phyloP scores from a whole-genome alignment of 495 filamentous ascomycete genomes.

The Lophiostoma macrostomum region DNA sequence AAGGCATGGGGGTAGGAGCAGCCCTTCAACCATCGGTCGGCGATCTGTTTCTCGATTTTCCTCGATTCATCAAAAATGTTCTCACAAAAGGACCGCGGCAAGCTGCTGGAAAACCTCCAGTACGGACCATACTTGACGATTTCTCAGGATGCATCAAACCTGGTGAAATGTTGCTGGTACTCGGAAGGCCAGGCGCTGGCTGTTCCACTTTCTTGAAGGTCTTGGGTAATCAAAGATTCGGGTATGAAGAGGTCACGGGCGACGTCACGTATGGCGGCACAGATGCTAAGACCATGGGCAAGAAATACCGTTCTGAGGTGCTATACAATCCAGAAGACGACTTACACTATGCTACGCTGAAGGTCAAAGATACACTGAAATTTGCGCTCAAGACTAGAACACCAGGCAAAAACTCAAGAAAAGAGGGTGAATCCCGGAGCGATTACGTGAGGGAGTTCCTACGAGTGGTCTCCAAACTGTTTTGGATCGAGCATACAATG shows the following conservation, averaged over 20 bases:
- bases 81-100: conserved; percentile 46
- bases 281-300: conserved; percentile 57
- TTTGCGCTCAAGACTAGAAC: conserved; percentile 71
- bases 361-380: conserved; percentile 64
- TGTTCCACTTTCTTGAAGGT: conserved; percentile 72
- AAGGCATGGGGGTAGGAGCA: conserved; percentile 65
- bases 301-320: conserved; percentile 60
- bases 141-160: conserved; percentile 54
- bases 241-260: conserved; percentile 60
- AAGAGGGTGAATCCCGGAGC: conserved; percentile 57
- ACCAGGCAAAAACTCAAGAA: conserved; percentile 60
- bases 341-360: conserved; percentile 70
- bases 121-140: conserved; percentile 62
- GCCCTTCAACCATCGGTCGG: conserved; percentile 62
- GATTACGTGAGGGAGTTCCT: conserved; percentile 67
- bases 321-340: conserved; percentile 63
- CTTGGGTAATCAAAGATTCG: conserved; percentile 62
- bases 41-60: conserved; percentile 59
- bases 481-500: conserved; percentile 70
- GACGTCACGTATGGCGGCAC: conserved; percentile 65
- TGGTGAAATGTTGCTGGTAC: conserved; percentile 59
- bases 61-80: conserved; percentile 47
- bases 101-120: conserved; percentile 47
- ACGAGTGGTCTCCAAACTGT: conserved; percentile 68
- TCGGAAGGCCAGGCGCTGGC: conserved; percentile 68